A percentile compares a stretch with the other conserved stretches of the same genome.
These are phyloP conservation scores for Paecilomyces niveus DNA, from an alignment of 2,329 filamentous ascomycete genomes.

Conservation along the genomic window DNA sequence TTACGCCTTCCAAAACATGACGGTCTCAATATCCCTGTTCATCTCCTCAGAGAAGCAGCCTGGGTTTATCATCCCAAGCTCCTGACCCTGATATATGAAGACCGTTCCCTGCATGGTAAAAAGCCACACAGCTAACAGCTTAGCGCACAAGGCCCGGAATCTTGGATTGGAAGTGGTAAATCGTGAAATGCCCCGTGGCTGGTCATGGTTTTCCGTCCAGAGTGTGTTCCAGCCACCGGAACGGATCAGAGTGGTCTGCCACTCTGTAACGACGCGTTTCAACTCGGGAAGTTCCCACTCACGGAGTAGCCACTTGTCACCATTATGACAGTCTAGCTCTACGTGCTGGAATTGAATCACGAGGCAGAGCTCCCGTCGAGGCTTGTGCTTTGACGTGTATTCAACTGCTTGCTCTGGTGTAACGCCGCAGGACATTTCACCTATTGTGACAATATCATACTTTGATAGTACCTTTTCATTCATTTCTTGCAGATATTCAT, in stretches of 20 bases:
- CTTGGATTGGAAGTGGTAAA: constrained; percentile 34
- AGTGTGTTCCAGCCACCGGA: constrained; percentile 53
- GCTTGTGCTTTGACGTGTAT: constrained; percentile 23
- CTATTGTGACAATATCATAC: constrained; percentile 35
- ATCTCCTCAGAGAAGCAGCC: constrained; percentile 32
- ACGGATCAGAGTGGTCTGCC: constrained; percentile 45
- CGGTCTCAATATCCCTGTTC: constrained; percentile 15
- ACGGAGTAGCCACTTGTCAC: constrained; percentile 20
- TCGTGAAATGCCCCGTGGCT: constrained; percentile 30
- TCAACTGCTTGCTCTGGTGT: constrained; percentile 28
- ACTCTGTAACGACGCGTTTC: constrained; percentile 34
- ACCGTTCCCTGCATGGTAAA: constrained; percentile 48
- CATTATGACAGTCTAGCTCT: constrained; percentile 18
- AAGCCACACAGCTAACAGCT: constrained; percentile 35
- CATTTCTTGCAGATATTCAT: constrained; percentile 33
- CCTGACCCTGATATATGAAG: constrained; percentile 47
- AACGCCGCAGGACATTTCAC: constrained; percentile 30
- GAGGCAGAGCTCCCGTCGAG: constrained; percentile 31
- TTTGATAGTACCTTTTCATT: constrained; percentile 23
- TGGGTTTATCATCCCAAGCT: constrained; percentile 46
- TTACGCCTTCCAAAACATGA: constrained; percentile 43
- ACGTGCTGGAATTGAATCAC: constrained; percentile 35
- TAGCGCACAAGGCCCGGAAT: constrained; percentile 9
- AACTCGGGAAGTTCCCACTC: constrained; percentile 39
- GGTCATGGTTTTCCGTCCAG: constrained; percentile 58